These are phyloP conservation scores for Blastobotrys illinoisensis DNA, from an alignment of 1,139 yeast species.

Conservation along the genomic window DNA sequence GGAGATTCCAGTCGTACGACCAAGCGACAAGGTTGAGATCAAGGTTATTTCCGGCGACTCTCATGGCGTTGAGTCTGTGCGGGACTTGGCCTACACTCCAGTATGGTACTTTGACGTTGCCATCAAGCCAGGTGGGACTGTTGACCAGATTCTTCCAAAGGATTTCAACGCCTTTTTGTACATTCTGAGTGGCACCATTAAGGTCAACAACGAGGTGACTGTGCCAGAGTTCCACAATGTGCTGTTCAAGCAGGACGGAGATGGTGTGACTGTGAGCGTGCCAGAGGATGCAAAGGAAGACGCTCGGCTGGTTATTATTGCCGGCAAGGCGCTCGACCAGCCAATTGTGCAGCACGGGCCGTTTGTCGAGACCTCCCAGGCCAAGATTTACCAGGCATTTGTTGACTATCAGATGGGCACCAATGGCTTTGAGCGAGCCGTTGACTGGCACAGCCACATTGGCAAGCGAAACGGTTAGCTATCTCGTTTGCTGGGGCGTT, in stretches of 20 bases:
- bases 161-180: constrained; percentile 72
- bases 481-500: neutral
- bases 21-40: constrained; percentile 61
- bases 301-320: constrained; percentile 61
- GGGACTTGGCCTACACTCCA: constrained; percentile 82
- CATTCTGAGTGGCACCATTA: constrained; percentile 58
- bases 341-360: constrained; percentile 86
- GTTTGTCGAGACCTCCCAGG: constrained; percentile 65
- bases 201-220: constrained; percentile 33
- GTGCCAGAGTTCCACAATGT: constrained; percentile 49
- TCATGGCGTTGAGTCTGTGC: constrained; percentile 67
- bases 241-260: constrained; percentile 32
- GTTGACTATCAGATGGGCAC: constrained; percentile 59
- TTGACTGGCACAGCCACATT: constrained; percentile 64
- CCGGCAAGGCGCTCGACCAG: constrained; percentile 75
- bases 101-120: constrained; percentile 67
- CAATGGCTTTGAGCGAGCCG: constrained; percentile 72
- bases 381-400: constrained; percentile 62
- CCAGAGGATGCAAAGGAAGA: constrained; percentile 28
- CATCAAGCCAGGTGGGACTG: constrained; percentile 62
- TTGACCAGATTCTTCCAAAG: constrained; percentile 54
- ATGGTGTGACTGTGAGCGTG: constrained; percentile 24
- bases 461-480: constrained; percentile 29
- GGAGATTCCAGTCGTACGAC: constrained; percentile 67
- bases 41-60: constrained; percentile 74